phyloP scores from a whole-genome alignment of 106 monocot genomes.

The Chionographis japonica region DNA sequence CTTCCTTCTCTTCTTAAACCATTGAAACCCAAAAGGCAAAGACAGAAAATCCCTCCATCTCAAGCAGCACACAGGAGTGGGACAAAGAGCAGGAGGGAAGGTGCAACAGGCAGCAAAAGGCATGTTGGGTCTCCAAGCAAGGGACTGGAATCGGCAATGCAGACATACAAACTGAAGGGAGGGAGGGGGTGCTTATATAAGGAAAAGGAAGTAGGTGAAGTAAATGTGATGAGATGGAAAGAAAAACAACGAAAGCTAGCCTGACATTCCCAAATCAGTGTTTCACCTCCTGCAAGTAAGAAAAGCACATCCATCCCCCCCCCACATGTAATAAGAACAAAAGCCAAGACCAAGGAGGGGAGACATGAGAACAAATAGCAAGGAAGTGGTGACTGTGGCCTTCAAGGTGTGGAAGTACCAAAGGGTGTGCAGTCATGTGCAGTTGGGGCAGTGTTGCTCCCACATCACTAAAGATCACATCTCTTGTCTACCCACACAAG shows the following conservation, averaged over 20 bases:
- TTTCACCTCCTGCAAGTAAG: neutral
- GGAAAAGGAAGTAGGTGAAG: neutral
- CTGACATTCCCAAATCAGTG: slow-evolving; percentile 22
- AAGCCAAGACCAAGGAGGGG: neutral
- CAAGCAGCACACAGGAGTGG: neutral
- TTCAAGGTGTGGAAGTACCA: neutral
- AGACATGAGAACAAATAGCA: neutral
- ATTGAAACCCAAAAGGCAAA: neutral
- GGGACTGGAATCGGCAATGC: too few species aligned
- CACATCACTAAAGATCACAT: neutral
- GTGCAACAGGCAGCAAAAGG: neutral
- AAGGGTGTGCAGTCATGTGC: slow-evolving; percentile 1
- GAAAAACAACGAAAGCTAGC: neutral
- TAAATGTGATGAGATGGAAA: slow-evolving; percentile 11
- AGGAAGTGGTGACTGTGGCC: neutral
- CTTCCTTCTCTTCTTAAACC: slow-evolving; percentile 20
- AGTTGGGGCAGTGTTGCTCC: neutral
- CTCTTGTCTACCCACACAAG: slow-evolving; percentile 5
- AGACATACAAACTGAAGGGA: too few species aligned
- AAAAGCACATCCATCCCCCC: too few species aligned
- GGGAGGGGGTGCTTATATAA: slow-evolving; percentile 14
- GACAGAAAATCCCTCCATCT: neutral
- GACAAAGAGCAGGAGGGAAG: neutral
- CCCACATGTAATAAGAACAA: neutral
- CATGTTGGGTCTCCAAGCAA: neutral